Percentiles rank a stretch among this genome's conserved stretches.
These are phyloP conservation scores for Dioscorea dumetorum DNA, from an alignment of 106 monocot genomes.

Conservation along the genomic window DNA sequence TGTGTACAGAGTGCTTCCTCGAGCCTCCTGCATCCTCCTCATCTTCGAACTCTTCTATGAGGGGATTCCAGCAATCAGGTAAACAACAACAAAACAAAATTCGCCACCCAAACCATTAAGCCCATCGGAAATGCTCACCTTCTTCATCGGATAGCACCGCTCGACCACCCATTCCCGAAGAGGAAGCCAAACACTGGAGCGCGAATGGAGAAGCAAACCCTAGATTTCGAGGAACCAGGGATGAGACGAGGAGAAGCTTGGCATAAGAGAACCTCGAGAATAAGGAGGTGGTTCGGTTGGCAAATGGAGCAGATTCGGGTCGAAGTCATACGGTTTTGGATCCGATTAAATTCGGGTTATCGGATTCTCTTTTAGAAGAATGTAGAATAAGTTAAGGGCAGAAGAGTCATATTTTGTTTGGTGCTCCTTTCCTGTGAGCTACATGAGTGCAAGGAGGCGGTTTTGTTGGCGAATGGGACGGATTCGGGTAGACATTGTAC, in stretches of 20 bases:
- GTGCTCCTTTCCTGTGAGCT: too few species aligned
- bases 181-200: not conserved
- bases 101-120: not conserved
- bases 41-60: constrained; percentile 73
- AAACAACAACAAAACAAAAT: not conserved
- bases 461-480: too few species aligned
- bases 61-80: not conserved
- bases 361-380: too few species aligned
- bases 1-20: constrained; percentile 14
- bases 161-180: constrained; percentile 56
- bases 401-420: too few species aligned
- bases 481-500: too few species aligned
- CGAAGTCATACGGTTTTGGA: too few species aligned
- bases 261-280: too few species aligned
- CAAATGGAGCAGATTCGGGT: too few species aligned
- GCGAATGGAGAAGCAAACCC: constrained; percentile 3
- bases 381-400: too few species aligned
- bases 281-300: too few species aligned
- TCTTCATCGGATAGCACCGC: constrained; percentile 73
- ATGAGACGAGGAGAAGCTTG: not conserved
- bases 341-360: too few species aligned
- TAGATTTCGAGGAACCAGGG: not conserved
- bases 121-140: constrained; percentile 26
- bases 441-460: too few species aligned
- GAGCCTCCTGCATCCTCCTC: constrained; percentile 36